Base-by-base conservation (phyloP, 176 grass and related monocot species). In the Rhynchospora tenuis region DNA sequence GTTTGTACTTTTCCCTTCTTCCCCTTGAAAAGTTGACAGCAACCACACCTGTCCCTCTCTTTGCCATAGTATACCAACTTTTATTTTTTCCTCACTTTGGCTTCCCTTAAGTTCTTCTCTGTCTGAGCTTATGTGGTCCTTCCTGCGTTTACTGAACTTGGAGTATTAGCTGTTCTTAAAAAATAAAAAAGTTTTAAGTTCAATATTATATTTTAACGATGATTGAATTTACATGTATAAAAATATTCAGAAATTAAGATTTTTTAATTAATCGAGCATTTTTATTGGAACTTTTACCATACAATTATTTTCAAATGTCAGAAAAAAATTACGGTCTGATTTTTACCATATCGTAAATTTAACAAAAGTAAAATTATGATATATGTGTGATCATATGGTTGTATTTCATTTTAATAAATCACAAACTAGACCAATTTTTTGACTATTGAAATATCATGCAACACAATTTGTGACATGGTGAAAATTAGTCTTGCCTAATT, bases 1-100 rank as follows among this genome's bases (percentile, higher is more conserved):
- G 51, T 81, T 81, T 81, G 79, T 87, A 87, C 85, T 87, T 82
- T 60, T 84, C 31, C 55, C 26, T 28, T 64, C 16, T 52, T 19
- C 29, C 48, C 52, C 42, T 87, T 44, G 61, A 81, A 88, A 88
- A 56, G 72, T 81, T 88, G 87, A 88, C 63, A 85, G 87, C 83
- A 88, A 85, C 83, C 20, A 81, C 75, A 80, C 87, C 74, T 31
- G 83, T 83, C 83, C 73, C 31, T 71, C 68, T 42, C 56, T 45
- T 80, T 84, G 33, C 45, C 31, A 50, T 27, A 23, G 62, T 22
- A 71, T 71, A 50, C 45, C 84, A 28, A 78, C 14, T 14, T 38
- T 47, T 79, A 11, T 62, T 70, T 72, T 69, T 67, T 51, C 17
- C 64, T 55, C 22, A 19, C 28, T 26, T 20, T 52, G 58, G 31